Conservation (phyloP, 1,139 yeast genomes). For the Saccharomyces hybrid region DNA sequence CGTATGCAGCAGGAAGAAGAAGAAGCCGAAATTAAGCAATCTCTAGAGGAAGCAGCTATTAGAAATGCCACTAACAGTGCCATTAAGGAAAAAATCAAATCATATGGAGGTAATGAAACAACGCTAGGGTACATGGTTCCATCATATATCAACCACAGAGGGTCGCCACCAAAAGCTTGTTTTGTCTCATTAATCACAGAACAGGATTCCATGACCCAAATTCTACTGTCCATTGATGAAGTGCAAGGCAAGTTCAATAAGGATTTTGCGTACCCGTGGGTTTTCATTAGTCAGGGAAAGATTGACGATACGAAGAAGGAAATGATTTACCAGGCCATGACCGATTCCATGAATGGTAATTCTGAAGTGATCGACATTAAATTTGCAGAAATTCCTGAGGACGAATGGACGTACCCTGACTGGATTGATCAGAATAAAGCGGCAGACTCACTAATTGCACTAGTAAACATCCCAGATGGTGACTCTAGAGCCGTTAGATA, state of each 20-base stretch:
- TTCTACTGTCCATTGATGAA: background rate
- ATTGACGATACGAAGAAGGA: conserved; percentile 32
- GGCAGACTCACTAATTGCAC: conserved; percentile 41
- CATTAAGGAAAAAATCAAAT: background rate
- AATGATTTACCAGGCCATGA: background rate
- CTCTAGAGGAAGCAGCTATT: background rate
- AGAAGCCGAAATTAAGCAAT: background rate
- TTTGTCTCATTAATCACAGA: conserved; percentile 53
- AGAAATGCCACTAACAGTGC: background rate
- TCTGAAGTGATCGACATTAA: conserved; percentile 2
- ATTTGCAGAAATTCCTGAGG: conserved; percentile 18
- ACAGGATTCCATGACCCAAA: background rate
- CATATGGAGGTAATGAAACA: conserved; percentile 2
- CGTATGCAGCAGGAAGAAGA: background rate
- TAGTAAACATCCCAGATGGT: conserved; percentile 54
- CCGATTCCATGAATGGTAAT: conserved; percentile 7
- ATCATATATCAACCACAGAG: conserved; percentile 12
- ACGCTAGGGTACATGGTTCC: conserved; percentile 12
- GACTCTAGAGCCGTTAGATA: conserved; percentile 59
- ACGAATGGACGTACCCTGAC: conserved; percentile 50
- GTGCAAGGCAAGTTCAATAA: conserved; percentile 61
- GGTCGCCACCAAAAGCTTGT: conserved; percentile 49
- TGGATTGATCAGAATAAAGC: conserved; percentile 55
- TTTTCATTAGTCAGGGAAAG: conserved; percentile 52
- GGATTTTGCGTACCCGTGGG: conserved; percentile 63